These are phyloP conservation scores for Aspergillus campestris DNA, from an alignment of 495 filamentous ascomycete genomes.

Conservation along the genomic window DNA sequence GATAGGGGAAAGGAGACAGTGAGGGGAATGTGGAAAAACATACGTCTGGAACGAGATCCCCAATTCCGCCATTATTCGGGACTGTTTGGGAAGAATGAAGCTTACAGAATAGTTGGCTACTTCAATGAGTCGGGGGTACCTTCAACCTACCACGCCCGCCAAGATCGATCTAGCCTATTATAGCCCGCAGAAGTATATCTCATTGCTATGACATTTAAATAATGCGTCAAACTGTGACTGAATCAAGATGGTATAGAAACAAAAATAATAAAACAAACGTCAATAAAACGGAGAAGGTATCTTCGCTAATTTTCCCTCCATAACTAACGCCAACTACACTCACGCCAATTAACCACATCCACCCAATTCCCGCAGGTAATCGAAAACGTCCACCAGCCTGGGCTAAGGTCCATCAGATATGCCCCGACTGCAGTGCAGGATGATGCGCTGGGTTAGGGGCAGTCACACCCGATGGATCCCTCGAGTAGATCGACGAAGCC, in stretches of 20 bases:
- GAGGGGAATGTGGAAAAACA: conserved; percentile 8
- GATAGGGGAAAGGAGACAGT: neutral
- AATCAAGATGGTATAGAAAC: neutral
- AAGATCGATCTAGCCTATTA: no score
- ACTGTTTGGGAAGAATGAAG: no score
- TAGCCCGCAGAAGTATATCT: no score
- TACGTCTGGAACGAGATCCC: conserved; percentile 31
- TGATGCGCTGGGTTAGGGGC: conserved; percentile 41
- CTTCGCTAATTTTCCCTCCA: neutral
- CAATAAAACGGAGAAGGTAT: neutral
- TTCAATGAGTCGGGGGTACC: no score
- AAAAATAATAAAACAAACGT: neutral
- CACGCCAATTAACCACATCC: conserved; percentile 1
- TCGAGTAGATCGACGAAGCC: conserved; percentile 33
- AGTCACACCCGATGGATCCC: conserved; percentile 23
- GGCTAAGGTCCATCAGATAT: conserved; percentile 11
- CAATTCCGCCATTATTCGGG: conserved; percentile 21
- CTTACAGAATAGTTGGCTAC: no score
- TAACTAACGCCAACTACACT: neutral
- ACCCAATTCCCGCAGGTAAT: neutral
- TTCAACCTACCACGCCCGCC: no score
- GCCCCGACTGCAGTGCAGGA: conserved; percentile 32
- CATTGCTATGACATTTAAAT: no score
- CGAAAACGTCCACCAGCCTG: no score
- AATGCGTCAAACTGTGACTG: no score